These are phyloP conservation scores for Endothia cerciana DNA, from an alignment of 2,329 filamentous ascomycete genomes.

Conservation along the genomic window DNA sequence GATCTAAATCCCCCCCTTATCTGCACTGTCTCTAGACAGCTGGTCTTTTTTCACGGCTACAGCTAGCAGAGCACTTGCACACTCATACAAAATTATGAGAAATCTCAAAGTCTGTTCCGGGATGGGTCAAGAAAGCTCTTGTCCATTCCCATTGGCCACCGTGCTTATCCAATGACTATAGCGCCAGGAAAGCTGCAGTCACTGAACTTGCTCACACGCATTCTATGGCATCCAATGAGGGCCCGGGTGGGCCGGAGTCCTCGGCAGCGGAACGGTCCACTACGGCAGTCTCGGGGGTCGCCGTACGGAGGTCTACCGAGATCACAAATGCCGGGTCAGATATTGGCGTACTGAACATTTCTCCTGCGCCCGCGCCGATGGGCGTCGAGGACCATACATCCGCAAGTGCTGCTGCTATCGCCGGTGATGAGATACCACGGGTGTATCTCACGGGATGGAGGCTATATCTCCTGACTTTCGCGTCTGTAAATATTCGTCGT, in stretches of 20 bases:
- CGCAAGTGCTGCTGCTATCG: not conserved
- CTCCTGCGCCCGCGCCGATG: not conserved
- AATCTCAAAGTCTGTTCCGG: not conserved
- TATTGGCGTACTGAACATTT: not conserved
- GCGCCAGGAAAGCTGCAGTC: not conserved
- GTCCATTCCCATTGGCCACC: not conserved
- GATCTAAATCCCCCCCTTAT: not conserved
- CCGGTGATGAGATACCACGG: not conserved
- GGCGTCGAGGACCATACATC: not conserved
- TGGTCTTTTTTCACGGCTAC: not conserved
- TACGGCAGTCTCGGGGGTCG: not conserved
- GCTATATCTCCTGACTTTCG: not conserved
- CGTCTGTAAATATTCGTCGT: conserved; percentile 4
- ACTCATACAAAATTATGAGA: not conserved
- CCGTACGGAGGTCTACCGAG: not conserved
- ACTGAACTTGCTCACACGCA: not conserved
- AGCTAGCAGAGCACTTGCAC: not conserved
- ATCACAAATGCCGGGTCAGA: not conserved
- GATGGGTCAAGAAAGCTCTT: not conserved
- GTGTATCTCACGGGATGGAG: conserved; percentile 13
- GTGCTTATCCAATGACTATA: not conserved
- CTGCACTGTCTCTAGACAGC: not conserved
- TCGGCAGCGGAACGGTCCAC: not conserved
- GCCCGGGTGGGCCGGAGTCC: not conserved
- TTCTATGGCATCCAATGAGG: not conserved